Base-by-base conservation (phyloP, 768 basidiomycete species). In the Tephrocybe rancida region DNA sequence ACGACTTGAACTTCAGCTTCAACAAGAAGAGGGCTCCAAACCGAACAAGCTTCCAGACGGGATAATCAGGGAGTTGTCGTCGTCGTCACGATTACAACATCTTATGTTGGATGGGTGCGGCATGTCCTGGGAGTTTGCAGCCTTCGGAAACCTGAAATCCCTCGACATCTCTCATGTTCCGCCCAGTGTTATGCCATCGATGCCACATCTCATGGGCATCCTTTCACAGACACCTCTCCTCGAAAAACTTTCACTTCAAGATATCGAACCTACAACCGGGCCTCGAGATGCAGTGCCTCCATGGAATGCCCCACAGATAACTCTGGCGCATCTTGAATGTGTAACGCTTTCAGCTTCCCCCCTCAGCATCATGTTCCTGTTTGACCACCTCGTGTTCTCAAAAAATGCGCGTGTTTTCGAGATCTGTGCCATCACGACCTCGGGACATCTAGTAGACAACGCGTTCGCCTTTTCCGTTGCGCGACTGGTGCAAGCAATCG, bases 181-280 rank as follows among this genome's bases (percentile, higher is more conserved):
- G 4, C 7, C 9, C 11, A 14, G 9, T 19, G 16, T 25, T 6
- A n/a, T 6, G n/a, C 30, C 30, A n/a, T 34, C 22, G 0, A 14
- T 43, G 50, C 26, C 21, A 19, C 18, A 41, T n/a, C 39, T 41
- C 21, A 9, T 41, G 13, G 5, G 39, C 38, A 10, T 50, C 4
- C 50, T 50, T 34, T 44, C 29, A 5, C 41, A 44, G 24, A 32
- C 41, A 10, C 32, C 41, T 25, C 30, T 44, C 30, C 50, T 50
- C 24, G 18, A 42, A 22, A 2, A 7, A 10, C 50, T 50, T 5
- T 3, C 13, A 14, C 14, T 48, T 30, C 21, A 5, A 9, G 9
- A 14, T 5, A 39, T 48, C 3, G 6, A 27, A n/a, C n/a, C n/a
- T 7, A 16, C 11, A 10, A 16, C 19, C n/a, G n/a, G 13, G 4